phyloP scores from a whole-genome alignment of 345 rosid genomes.

The Euphorbia lathyris region DNA sequence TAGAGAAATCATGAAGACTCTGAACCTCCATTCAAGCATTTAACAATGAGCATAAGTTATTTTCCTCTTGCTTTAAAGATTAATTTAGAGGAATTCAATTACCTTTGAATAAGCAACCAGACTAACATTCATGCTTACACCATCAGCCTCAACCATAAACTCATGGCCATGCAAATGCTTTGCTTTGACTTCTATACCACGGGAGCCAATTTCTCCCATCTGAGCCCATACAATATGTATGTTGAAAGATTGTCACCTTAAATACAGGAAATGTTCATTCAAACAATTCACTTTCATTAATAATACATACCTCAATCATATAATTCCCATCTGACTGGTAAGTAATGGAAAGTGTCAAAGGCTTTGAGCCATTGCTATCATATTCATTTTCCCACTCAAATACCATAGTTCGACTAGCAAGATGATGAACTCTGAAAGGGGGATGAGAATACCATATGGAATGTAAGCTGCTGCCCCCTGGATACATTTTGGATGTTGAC shows the following conservation, averaged over 20 bases:
- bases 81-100: slow-evolving; percentile 14
- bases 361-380: slow-evolving; percentile 42
- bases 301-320: slow-evolving; percentile 53
- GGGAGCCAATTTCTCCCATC: slow-evolving; percentile 47
- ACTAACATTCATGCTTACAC: slow-evolving; percentile 49
- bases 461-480: slow-evolving; percentile 49
- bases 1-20: not conserved
- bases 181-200: slow-evolving; percentile 48
- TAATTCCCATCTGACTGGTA: slow-evolving; percentile 60
- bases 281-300: slow-evolving; percentile 13
- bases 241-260: slow-evolving; percentile 9
- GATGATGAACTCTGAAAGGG: slow-evolving; percentile 83
- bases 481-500: slow-evolving; percentile 23
- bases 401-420: slow-evolving; percentile 48
- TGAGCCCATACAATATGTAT: slow-evolving; percentile 22
- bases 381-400: slow-evolving; percentile 72
- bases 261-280: not conserved
- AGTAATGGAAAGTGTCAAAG: slow-evolving; percentile 39
- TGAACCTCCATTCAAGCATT: not conserved
- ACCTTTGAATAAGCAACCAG: slow-evolving; percentile 68
- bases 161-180: slow-evolving; percentile 39
- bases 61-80: not conserved
- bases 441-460: slow-evolving; percentile 70
- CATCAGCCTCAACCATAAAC: slow-evolving; percentile 65
- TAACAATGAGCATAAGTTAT: not conserved